Conservation (phyloP, 495 filamentous ascomycete species). For the Umbilicaria muhlenbergii region DNA sequence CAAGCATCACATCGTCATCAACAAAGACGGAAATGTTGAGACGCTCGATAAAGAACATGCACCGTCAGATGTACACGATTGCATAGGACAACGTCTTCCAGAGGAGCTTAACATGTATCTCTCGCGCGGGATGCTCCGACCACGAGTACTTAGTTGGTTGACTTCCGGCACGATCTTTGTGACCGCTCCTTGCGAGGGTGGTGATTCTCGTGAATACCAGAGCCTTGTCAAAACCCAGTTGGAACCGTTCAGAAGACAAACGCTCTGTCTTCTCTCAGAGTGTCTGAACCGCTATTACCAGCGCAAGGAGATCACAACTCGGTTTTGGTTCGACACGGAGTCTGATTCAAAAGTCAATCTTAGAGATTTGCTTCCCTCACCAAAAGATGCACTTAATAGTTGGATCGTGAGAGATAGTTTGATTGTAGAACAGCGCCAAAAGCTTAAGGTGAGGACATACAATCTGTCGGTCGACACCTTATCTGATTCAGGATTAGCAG, state of each 20-base stretch:
- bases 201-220: slow-evolving; percentile 65
- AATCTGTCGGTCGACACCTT: no score
- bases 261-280: slow-evolving; percentile 60
- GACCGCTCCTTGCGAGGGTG: slow-evolving; percentile 64
- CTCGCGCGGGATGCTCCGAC: slow-evolving; percentile 62
- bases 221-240: slow-evolving; percentile 58
- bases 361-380: slow-evolving; percentile 39
- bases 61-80: slow-evolving; percentile 70
- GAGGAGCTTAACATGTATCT: slow-evolving; percentile 89
- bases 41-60: slow-evolving; percentile 51
- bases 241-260: slow-evolving; percentile 52
- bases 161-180: slow-evolving; percentile 61
- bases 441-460: not conserved
- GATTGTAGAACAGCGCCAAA: slow-evolving; percentile 1
- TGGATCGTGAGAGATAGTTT: slow-evolving; percentile 54
- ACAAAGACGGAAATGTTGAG: slow-evolving; percentile 55
- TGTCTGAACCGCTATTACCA: slow-evolving; percentile 68
- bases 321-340: slow-evolving; percentile 72
- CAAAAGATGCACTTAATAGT: slow-evolving; percentile 42
- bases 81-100: slow-evolving; percentile 77
- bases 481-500: not conserved
- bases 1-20: slow-evolving; percentile 73
- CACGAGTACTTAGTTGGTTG: slow-evolving; percentile 67
- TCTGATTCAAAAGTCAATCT: slow-evolving; percentile 49
- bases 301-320: slow-evolving; percentile 55